Base-by-base conservation (phyloP, 1,284 basidiomycete genomes). In the Gastroboletus turbinatus region DNA sequence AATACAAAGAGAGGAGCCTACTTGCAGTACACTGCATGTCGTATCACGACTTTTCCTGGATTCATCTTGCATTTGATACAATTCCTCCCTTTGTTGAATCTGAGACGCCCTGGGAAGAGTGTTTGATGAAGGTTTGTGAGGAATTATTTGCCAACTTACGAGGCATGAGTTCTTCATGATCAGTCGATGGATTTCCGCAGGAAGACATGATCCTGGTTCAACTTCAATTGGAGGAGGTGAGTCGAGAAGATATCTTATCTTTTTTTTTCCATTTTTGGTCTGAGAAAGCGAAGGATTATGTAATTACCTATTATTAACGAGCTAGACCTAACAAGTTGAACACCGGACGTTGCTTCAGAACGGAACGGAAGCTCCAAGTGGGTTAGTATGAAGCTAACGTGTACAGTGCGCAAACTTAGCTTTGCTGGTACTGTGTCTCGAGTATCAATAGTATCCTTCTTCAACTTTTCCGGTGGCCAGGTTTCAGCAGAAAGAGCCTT, bases 11-110 rank as follows among this genome's bases (percentile, higher is more conserved):
- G 23, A 10, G 30, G 25, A 53, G 53, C 83, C 66, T 67, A 90
- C 89, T 84, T 90, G 87, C 90, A 92, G 67, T 92, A 92, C 17
- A 90, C 86, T 25, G 87, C 83, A 67, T 92, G 88, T 43, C 89
- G 79, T 56, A 92, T 82, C 42, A 90, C 83, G 38, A 92, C 74
- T 52, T 84, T 88, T 33, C 88, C 90, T 17, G 58, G 60, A 23
- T 77, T 78, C 27, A 72, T 73, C 68, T 89, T 91, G 71, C 90
- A 92, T 63, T 84, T 87, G 19, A 90, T 78, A 62, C 90, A 92
- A 19, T 69, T 67, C 58, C 76, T 84, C 4, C 82, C 78, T 68
- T 81, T 84, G 67, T 87, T 87, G 63, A 83, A 86, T 66, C 80
- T 88, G 53, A 74, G 71, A 33, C 82, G 82, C 47, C 80, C 87